Evolutionary conservation across 2,329 filamentous ascomycete genomes (phyloP).

Genomic region (Calonectria pauciramosa): DNA sequence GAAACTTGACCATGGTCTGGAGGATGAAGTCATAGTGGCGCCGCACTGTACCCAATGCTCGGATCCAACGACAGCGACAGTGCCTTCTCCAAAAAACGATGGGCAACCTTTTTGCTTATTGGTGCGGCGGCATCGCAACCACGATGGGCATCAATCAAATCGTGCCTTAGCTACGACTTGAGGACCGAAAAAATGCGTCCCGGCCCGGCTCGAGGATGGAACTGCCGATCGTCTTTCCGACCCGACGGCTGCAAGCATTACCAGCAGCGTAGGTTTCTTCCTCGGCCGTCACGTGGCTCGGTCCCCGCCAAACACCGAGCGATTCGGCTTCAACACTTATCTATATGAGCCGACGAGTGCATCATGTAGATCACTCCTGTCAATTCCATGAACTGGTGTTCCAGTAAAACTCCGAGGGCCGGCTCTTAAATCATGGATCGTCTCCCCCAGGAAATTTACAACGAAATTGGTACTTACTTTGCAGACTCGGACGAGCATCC

Average conservation of each 20-base stretch:
- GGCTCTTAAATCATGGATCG: slow-evolving; percentile 27
- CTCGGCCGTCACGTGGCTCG: slow-evolving; percentile 31
- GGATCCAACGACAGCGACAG: background rate
- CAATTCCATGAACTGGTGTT: slow-evolving; percentile 23
- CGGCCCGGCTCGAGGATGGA: slow-evolving; percentile 20
- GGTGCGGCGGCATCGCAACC: background rate
- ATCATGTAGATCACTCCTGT: slow-evolving; percentile 12
- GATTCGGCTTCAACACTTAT: slow-evolving; percentile 23
- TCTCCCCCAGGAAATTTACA: slow-evolving; percentile 35
- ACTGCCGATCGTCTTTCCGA: slow-evolving; percentile 23
- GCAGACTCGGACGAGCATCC: slow-evolving; percentile 27
- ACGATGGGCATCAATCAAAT: background rate
- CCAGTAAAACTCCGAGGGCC: slow-evolving; percentile 18
- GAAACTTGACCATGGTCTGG: background rate
- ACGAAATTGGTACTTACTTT: slow-evolving; percentile 35
- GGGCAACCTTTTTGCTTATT: background rate
- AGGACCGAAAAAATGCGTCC: slow-evolving; percentile 21
- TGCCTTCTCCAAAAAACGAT: background rate
- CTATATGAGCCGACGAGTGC: slow-evolving; percentile 30
- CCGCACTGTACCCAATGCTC: background rate
- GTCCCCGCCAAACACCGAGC: slow-evolving; percentile 31
- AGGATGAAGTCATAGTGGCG: background rate
- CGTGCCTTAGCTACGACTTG: slow-evolving; percentile 5
- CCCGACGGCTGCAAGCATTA: slow-evolving; percentile 13
- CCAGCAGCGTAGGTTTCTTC: slow-evolving; percentile 19